These are phyloP conservation scores for Conoideocrella luteorostrata DNA, from an alignment of 2,329 filamentous ascomycete genomes.

Conservation along the genomic window DNA sequence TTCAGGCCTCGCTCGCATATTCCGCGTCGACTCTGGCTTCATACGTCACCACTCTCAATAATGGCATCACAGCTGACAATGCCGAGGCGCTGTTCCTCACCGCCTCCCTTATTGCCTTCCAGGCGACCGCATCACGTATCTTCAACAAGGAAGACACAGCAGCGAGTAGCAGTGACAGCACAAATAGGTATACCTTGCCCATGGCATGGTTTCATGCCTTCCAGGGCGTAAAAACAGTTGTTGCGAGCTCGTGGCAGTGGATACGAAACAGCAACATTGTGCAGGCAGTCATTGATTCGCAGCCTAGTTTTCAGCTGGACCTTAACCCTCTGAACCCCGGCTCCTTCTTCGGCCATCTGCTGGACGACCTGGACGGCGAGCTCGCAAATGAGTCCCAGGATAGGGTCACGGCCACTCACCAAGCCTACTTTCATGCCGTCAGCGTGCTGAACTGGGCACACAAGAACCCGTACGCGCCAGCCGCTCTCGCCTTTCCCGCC, in stretches of 20 bases:
- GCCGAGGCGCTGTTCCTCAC: conserved; percentile 59
- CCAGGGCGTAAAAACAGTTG: conserved; percentile 60
- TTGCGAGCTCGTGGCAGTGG: conserved; percentile 59
- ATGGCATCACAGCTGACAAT: conserved; percentile 51
- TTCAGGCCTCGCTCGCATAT: conserved; percentile 58
- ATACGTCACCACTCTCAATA: conserved; percentile 50
- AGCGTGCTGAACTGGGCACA: conserved; percentile 62
- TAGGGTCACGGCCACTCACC: conserved; percentile 27
- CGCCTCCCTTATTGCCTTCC: conserved; percentile 58
- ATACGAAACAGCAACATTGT: conserved; percentile 51
- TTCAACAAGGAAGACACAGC: conserved; percentile 52
- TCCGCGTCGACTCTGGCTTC: conserved; percentile 57
- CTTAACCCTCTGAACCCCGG: conserved; percentile 42
- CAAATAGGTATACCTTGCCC: conserved; percentile 49
- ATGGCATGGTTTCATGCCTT: conserved; percentile 62
- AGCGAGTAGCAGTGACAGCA: conserved; percentile 24
- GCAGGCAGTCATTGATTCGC: conserved; percentile 56
- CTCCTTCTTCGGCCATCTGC: conserved; percentile 55
- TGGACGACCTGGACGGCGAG: conserved; percentile 53
- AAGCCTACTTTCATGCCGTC: conserved; percentile 58
- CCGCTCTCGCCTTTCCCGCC: conserved; percentile 57
- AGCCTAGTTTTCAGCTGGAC: conserved; percentile 55
- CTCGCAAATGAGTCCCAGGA: conserved; percentile 30
- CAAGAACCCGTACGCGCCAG: conserved; percentile 50
- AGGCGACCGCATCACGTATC: conserved; percentile 57